Conservation (phyloP, 441 rosid species). For the Euphorbia neoarborescens region DNA sequence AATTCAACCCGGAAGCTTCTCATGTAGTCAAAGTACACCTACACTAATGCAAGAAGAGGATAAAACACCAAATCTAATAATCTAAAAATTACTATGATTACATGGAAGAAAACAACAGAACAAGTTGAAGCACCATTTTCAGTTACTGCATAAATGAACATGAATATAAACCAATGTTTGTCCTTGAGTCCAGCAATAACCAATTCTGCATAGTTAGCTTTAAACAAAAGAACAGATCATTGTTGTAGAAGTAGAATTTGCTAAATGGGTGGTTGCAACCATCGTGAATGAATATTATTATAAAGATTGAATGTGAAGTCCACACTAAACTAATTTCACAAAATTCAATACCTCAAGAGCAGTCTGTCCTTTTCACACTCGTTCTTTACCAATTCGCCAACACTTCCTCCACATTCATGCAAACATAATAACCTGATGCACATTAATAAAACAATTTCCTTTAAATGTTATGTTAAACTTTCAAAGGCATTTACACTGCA, state of each 20-base stretch:
- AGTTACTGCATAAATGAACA: constrained; percentile 6
- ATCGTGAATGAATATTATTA: background rate
- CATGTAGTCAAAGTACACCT: constrained; percentile 99
- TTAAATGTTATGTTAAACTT: constrained; percentile 22
- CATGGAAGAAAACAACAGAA: constrained; percentile 3
- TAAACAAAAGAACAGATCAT: constrained; percentile 8
- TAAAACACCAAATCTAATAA: constrained; percentile 15
- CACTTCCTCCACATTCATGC: constrained; percentile 99
- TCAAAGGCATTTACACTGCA: constrained; percentile 12
- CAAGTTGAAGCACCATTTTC: background rate
- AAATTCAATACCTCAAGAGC: constrained; percentile 72
- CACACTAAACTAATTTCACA: constrained; percentile 2
- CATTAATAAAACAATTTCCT: constrained; percentile 16
- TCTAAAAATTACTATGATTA: constrained; percentile 1
- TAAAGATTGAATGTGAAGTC: background rate
- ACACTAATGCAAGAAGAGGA: constrained; percentile 26
- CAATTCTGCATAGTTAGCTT: constrained; percentile 7
- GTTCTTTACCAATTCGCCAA: constrained; percentile 86
- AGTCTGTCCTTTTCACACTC: constrained; percentile 84
- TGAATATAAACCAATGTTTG: background rate
- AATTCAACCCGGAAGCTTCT: constrained; percentile 93
- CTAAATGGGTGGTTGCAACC: constrained; percentile 10
- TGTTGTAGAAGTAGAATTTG: constrained; percentile 10
- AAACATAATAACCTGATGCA: constrained; percentile 86
- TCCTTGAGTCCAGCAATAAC: background rate